Evolutionary conservation across 2,329 filamentous ascomycete species (phyloP).

Genomic region (Sclerotinia sclerotiorum): DNA sequence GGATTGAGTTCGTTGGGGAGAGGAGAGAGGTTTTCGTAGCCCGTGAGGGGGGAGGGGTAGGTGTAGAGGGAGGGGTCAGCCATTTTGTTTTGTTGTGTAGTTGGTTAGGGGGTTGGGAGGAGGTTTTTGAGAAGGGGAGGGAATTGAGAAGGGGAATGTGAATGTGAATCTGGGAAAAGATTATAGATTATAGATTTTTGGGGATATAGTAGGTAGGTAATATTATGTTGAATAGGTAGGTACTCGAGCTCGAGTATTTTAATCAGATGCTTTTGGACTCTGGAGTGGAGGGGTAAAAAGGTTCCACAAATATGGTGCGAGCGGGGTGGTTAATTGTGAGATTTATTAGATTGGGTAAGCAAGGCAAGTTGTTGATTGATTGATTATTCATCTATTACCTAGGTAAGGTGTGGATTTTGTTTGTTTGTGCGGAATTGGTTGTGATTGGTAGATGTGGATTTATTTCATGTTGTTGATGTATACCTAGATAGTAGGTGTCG

Average conservation of each 20-base stretch:
- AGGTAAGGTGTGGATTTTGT: too few species aligned
- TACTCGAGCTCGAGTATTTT: too few species aligned
- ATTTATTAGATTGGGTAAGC: not conserved
- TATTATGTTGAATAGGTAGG: too few species aligned
- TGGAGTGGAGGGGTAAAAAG: not conserved
- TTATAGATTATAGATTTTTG: not conserved
- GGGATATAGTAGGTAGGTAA: too few species aligned
- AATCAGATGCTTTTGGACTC: not conserved
- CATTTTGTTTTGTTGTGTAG: slow-evolving; percentile 40
- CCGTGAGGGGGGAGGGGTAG: slow-evolving; percentile 53
- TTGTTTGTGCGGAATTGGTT: too few species aligned
- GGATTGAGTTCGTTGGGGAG: slow-evolving; percentile 48
- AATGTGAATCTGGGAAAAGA: not conserved
- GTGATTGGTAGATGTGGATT: too few species aligned
- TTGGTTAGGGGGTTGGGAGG: too few species aligned
- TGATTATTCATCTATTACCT: not conserved
- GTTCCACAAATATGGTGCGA: slow-evolving; percentile 11
- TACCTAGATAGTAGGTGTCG: too few species aligned
- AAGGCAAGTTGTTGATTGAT: not conserved
- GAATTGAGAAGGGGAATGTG: too few species aligned
- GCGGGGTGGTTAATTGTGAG: not conserved
- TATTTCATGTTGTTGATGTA: too few species aligned
- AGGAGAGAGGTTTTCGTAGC: slow-evolving; percentile 50
- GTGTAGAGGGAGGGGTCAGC: slow-evolving; percentile 51
- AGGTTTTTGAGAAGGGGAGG: too few species aligned